These are phyloP conservation scores for Malassezia cuniculi DNA, from an alignment of 1,284 basidiomycete genomes.

Conservation along the genomic window DNA sequence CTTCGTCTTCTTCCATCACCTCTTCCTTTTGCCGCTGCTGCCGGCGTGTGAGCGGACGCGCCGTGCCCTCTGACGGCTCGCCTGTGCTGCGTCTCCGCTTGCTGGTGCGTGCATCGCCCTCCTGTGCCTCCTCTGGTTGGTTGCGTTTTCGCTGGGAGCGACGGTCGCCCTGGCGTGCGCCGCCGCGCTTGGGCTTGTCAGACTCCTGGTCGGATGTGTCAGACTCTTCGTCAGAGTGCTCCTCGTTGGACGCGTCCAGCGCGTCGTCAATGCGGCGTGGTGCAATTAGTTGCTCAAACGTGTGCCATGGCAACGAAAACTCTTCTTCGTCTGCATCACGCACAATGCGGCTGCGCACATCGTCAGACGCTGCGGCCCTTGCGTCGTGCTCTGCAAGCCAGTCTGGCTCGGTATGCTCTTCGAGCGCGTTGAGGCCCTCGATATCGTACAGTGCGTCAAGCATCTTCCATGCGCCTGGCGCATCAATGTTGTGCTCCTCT, in stretches of 20 bases:
- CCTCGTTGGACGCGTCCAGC: conserved; percentile 1
- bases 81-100: too few species aligned
- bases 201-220: too few species aligned
- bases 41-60: too few species aligned
- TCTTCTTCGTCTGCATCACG: conserved; percentile 9
- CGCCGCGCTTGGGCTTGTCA: too few species aligned
- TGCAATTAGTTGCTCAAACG: conserved; percentile 3
- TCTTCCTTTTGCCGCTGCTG: too few species aligned
- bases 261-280: conserved; percentile 2
- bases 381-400: conserved; percentile 4
- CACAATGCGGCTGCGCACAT: conserved; percentile 6
- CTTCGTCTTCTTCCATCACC: too few species aligned
- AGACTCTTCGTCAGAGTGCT: conserved; percentile 2
- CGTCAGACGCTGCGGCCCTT: conserved; percentile 1
- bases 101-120: too few species aligned
- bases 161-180: too few species aligned
- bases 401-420: conserved; percentile 4
- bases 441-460: conserved; percentile 26
- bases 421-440: conserved; percentile 28
- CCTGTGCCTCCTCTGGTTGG: too few species aligned
- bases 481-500: conserved; percentile 12
- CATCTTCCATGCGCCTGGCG: conserved; percentile 21
- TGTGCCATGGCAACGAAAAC: conserved; percentile 5
- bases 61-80: too few species aligned
- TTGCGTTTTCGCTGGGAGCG: too few species aligned